Conservation (phyloP, 768 basidiomycete genomes). For the Boletus tylopilopsis region DNA sequence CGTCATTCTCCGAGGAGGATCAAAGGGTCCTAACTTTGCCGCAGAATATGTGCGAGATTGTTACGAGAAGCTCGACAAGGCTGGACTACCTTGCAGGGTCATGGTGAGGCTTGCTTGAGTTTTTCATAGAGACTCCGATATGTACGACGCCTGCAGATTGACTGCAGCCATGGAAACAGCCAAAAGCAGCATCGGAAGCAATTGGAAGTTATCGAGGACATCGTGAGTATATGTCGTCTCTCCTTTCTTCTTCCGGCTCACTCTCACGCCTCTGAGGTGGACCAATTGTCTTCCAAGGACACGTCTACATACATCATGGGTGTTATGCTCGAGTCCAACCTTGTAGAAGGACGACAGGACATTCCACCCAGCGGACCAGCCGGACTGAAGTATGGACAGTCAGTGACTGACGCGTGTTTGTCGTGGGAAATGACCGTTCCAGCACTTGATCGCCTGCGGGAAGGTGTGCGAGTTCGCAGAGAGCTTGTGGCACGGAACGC, state of each 20-base stretch:
- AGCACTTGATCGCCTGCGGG: conserved; percentile 78
- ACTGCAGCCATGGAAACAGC: conserved; percentile 97
- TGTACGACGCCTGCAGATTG: conserved; percentile 52
- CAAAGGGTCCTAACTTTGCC: conserved; percentile 85
- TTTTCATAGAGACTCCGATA: background rate
- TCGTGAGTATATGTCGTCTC: conserved; percentile 49
- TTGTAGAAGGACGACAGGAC: conserved; percentile 84
- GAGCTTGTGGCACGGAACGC: conserved; percentile 38
- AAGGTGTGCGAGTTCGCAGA: conserved; percentile 79
- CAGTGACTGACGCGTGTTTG: conserved; percentile 87
- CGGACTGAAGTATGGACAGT: conserved; percentile 77
- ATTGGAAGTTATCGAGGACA: conserved; percentile 82
- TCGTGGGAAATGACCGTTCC: conserved; percentile 87
- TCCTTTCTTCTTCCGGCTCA: conserved; percentile 6
- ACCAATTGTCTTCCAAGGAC: conserved; percentile 67
- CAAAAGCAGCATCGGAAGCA: conserved; percentile 89
- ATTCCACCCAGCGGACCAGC: conserved; percentile 69
- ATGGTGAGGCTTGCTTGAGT: conserved; percentile 57
- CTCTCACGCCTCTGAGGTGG: conserved; percentile 44
- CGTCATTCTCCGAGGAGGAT: conserved; percentile 89
- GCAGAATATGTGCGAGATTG: conserved; percentile 77
- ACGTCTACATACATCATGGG: conserved; percentile 79
- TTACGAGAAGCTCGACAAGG: conserved; percentile 72
- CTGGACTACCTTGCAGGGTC: conserved; percentile 71
- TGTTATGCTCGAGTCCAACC: conserved; percentile 94